Evolutionary conservation across 1,139 yeast genomes (phyloP).

Genomic region (Blastobotrys elegans): DNA sequence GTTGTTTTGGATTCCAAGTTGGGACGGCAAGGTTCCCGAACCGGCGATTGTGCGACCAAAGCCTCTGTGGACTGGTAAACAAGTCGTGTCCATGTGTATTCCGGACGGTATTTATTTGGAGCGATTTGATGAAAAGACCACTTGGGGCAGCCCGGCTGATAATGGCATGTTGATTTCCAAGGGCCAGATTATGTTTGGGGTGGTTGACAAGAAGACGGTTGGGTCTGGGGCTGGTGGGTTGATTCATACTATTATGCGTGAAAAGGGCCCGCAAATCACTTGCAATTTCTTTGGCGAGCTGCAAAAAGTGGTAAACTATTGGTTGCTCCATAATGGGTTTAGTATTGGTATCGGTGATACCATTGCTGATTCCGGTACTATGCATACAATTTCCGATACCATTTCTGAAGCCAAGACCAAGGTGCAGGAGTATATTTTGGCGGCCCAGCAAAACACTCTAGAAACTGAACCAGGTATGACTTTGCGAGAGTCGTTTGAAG

Average conservation of each 20-base stretch:
- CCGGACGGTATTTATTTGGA: slow-evolving; percentile 95
- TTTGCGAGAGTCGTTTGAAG: slow-evolving; percentile 95
- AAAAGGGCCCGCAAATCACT: slow-evolving; percentile 89
- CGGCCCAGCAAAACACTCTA: slow-evolving; percentile 82
- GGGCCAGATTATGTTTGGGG: slow-evolving; percentile 95
- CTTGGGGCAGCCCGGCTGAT: slow-evolving; percentile 80
- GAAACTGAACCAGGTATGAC: slow-evolving; percentile 99
- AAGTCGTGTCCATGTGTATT: slow-evolving; percentile 83
- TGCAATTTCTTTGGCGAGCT: slow-evolving; percentile 88
- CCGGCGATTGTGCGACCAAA: slow-evolving; percentile 94
- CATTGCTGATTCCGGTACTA: slow-evolving; percentile 94
- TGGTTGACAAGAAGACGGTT: slow-evolving; percentile 94
- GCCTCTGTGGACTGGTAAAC: slow-evolving; percentile 98
- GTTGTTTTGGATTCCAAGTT: slow-evolving; percentile 94
- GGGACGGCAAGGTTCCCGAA: slow-evolving; percentile 99
- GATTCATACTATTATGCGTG: slow-evolving; percentile 95
- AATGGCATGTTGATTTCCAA: slow-evolving; percentile 88
- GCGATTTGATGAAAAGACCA: slow-evolving; percentile 85
- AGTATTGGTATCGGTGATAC: slow-evolving; percentile 99
- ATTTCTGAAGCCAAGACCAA: slow-evolving; percentile 88
- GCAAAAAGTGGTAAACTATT: slow-evolving; percentile 92
- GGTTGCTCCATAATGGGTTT: slow-evolving; percentile 95
- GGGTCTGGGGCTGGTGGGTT: slow-evolving; percentile 99
- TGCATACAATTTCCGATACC: slow-evolving; percentile 88
- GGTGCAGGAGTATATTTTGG: slow-evolving; percentile 87